A percentile compares a stretch with the other conserved stretches of the same genome.
phyloP scores from a whole-genome alignment of 176 grass and related monocot species.

The Eragrostis nindensis region DNA sequence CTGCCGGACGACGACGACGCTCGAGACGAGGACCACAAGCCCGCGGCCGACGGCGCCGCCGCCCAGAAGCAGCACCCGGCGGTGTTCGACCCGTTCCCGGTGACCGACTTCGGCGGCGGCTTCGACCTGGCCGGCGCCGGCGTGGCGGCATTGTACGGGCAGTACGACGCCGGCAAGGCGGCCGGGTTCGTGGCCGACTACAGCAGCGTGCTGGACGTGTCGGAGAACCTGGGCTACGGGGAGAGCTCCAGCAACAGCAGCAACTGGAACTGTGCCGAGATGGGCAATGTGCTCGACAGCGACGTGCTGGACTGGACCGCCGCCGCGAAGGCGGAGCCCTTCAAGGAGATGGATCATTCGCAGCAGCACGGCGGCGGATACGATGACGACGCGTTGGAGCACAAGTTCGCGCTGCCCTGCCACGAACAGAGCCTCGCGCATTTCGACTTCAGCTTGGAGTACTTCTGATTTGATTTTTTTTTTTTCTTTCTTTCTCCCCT shows the following conservation, averaged over 20 bases:
- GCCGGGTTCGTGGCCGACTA: constrained; percentile 53
- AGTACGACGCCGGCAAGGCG: constrained; percentile 13
- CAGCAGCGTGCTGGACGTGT: constrained; percentile 69
- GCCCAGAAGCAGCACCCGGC: constrained; percentile 1
- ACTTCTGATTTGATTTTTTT: constrained; percentile 39
- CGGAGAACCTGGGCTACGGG: constrained; percentile 68
- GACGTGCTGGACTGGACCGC: constrained; percentile 61
- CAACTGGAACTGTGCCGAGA: constrained; percentile 67
- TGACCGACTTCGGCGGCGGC: constrained; percentile 42
- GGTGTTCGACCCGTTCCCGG: constrained; percentile 78
- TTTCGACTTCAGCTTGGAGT: constrained; percentile 79
- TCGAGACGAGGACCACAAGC: background rate
- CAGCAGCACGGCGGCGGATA: background rate
- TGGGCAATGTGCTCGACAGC: constrained; percentile 50
- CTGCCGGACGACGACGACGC: background rate
- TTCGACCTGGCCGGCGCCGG: constrained; percentile 32
- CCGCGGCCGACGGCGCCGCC: background rate
- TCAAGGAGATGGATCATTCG: constrained; percentile 43
- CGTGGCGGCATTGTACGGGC: constrained; percentile 38
- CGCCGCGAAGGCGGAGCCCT: constrained; percentile 40
- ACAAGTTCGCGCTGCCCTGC: constrained; percentile 56
- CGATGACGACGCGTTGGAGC: constrained; percentile 54
- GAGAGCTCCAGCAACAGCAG: constrained; percentile 87
- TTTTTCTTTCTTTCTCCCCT: accelerated
- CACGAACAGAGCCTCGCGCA: constrained; percentile 58